Percentiles rank a stretch among this genome's conserved stretches.
Conservation (phyloP, 305 asterid species). For the Petunia hybrid region DNA sequence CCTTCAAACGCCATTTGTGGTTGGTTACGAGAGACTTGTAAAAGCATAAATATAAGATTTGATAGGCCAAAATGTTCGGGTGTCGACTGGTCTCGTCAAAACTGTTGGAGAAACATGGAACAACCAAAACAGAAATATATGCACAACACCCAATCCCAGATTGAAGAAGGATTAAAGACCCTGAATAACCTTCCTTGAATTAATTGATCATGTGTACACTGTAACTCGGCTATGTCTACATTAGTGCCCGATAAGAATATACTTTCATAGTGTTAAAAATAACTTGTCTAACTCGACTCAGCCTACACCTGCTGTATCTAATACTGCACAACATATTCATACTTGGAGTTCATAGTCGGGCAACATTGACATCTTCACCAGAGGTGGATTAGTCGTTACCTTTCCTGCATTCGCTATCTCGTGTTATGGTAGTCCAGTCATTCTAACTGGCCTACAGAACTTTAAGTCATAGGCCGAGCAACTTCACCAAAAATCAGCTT, state of each 20-base stretch:
- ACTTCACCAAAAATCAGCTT: slow-evolving; percentile 25
- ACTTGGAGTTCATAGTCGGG: slow-evolving; percentile 7
- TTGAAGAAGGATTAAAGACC: no score
- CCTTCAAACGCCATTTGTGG: no score
- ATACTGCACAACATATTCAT: slow-evolving; percentile 31
- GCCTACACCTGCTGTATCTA: slow-evolving; percentile 10
- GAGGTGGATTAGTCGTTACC: neutral
- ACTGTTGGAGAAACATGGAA: no score
- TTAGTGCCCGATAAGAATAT: neutral
- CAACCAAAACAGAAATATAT: no score
- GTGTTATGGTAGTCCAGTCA: neutral
- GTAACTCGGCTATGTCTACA: neutral
- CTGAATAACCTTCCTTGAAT: no score
- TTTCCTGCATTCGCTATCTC: neutral
- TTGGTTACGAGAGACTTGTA: no score
- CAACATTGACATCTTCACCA: neutral
- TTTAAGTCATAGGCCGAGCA: neutral
- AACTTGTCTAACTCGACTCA: neutral
- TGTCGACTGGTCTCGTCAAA: no score
- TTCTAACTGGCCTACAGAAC: slow-evolving; percentile 1
- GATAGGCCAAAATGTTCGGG: no score
- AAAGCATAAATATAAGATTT: no score
- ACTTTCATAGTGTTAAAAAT: neutral
- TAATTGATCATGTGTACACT: neutral
- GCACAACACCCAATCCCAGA: no score